Base-by-base conservation (phyloP, 495 filamentous ascomycete genomes). In the Mytilinidion resinicola region DNA sequence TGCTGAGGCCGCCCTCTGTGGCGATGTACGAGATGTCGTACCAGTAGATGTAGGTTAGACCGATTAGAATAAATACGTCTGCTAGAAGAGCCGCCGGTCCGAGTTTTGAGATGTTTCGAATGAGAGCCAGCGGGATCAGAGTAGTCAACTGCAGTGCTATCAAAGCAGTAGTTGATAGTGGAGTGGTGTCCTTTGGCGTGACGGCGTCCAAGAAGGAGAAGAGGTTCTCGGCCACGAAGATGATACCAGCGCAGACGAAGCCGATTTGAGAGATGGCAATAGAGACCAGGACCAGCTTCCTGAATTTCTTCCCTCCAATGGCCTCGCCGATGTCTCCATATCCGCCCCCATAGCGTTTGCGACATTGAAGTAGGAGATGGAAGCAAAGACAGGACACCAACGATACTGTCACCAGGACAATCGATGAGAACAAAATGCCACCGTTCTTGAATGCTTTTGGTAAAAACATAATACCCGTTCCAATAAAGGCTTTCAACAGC, bases 391-490 rank as follows among this genome's bases (percentile, higher is more conserved):
- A 80, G 34, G 80, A 80, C 37, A 86, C 61, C 3, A 74, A 49
- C 14, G 83, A 80, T 1, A 85, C 74, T 4, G 67, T 69, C 14
- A 85, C 56, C 65, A 87, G 78, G 8, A 81, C 77, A 37, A 87
- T 63, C 0, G 78, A 80, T 0, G 82, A 84, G 64, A 87, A 87
- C 12, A 87, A 67, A n/a, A 87, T 73, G 17, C 84, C 84, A 20
- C 84, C 84, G 61, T 86, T 85, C 61, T 76, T 76, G 66, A 86
- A 87, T 1, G 84, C 84, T 58, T 84, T 85, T 10, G 84, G 84
- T 17, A 87, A 69, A 63, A 86, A 86, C 80, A 86, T 82, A 68
- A 86, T 84, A 19, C 83, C 83, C 0, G 83, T 86, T 17, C 83
- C 83, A 49, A 86, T 70, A 59, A 86, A 86, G 3, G 83, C 81